Base-by-base conservation (phyloP, 495 filamentous ascomycete species). In the Hypoxylon fuscum region DNA sequence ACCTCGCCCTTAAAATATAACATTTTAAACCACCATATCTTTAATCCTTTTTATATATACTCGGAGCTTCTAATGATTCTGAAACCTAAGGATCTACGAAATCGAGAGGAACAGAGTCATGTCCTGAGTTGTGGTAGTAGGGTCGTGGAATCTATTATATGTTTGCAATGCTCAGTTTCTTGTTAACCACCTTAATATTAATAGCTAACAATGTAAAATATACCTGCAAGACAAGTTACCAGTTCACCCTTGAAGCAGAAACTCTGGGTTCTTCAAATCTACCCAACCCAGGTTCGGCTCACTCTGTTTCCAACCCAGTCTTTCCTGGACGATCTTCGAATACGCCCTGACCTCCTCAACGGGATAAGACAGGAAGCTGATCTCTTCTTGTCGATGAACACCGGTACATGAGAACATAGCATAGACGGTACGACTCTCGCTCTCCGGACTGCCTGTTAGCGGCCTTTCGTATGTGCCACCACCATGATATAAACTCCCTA, bases 261-360 rank as follows among this genome's bases (percentile, higher is more conserved):
- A 53, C 37, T 68, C 61, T 0, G 74, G 74, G 25, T 64, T 62
- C 32, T 71, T 66, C 56, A 72, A 50, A 14, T 74, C 72, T n/a
- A 76, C 69, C 69, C 71, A 72, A 1, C 74, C 74, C 48, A 73
- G 50, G 29, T 70, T 72, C 18, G 74, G 74, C 20, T 69, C 66
- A 21, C 61, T 68, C 37, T 69, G 60, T 29, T 65, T 68, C 59
- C 66, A 75, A 2, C 74, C 72, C 14, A 69, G 37, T 18, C 68
- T 53, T 27, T 66, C 55, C 49, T 69, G 74, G 32, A 74, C 64
- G 29, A 63, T 17, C 41, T 54, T 51, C 32, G 63, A 49, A 60
- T 62, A 68, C 9, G 55, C 61, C 55, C 64, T 69, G 7, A 74
- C 67, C 6, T 65, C 64, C 32, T 74, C 71, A 5, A 68, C 15